phyloP scores from a whole-genome alignment of 768 basidiomycete genomes.

The Tephrocybe sp. region DNA sequence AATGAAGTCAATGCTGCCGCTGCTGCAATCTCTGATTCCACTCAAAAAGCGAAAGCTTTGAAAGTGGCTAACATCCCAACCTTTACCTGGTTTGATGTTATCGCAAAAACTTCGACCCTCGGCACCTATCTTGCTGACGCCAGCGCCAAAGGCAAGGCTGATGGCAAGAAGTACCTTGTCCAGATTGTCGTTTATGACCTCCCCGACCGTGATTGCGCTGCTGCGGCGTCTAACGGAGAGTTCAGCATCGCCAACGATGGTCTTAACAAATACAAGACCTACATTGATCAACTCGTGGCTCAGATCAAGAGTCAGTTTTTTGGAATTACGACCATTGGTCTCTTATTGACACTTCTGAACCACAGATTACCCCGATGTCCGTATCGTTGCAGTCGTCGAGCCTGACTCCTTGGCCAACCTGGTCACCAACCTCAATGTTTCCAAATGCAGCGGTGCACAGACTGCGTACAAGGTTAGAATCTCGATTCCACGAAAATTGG shows the following conservation, averaged over 20 bases:
- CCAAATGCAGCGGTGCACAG: conserved; percentile 53
- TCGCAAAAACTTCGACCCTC: conserved; percentile 52
- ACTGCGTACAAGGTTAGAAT: conserved; percentile 44
- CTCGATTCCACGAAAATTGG: background rate
- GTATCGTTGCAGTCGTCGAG: conserved; percentile 63
- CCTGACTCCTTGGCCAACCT: conserved; percentile 68
- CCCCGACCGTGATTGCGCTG: conserved; percentile 66
- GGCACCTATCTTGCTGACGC: conserved; percentile 59
- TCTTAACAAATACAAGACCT: conserved; percentile 50
- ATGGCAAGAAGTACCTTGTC: conserved; percentile 47
- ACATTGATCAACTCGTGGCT: conserved; percentile 62
- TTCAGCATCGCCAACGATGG: conserved; percentile 58
- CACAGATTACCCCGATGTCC: conserved; percentile 54
- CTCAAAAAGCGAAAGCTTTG: conserved; percentile 46
- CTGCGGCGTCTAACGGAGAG: conserved; percentile 64
- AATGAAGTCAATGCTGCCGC: conserved; percentile 52
- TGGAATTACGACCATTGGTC: too few species aligned
- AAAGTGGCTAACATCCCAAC: conserved; percentile 57
- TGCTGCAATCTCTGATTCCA: conserved; percentile 44
- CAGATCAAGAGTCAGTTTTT: conserved; percentile 47
- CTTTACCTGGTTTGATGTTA: conserved; percentile 60
- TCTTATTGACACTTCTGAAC: background rate
- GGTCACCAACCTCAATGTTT: conserved; percentile 62
- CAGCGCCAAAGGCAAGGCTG: conserved; percentile 38
- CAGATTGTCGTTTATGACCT: conserved; percentile 58